These are phyloP conservation scores for Penicillium steckii DNA, from an alignment of 495 filamentous ascomycete species.

Conservation along the genomic window DNA sequence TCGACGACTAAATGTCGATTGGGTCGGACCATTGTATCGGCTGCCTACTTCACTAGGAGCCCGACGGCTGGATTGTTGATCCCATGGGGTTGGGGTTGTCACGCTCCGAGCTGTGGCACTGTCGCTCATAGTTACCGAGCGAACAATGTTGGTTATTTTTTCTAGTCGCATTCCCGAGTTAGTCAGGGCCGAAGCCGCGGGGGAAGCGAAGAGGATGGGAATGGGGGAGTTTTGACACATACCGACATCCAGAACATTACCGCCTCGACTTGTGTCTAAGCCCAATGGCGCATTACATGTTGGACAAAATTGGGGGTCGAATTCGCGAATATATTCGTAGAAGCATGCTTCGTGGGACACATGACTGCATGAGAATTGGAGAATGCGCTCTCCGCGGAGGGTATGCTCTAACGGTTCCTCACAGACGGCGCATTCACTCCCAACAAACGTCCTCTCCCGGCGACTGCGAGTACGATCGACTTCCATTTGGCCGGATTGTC, in stretches of 20 bases:
- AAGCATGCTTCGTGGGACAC: slow-evolving; percentile 99
- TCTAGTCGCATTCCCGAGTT: slow-evolving; percentile 50
- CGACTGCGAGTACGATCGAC: slow-evolving; percentile 78
- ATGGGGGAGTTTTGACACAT: slow-evolving; percentile 31
- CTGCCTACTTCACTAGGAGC: slow-evolving; percentile 48
- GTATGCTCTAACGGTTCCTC: slow-evolving; percentile 98
- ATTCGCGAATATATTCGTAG: slow-evolving; percentile 96
- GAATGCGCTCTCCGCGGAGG: slow-evolving; percentile 86
- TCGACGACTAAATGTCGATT: slow-evolving; percentile 37
- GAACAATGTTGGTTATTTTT: slow-evolving; percentile 93
- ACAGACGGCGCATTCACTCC: slow-evolving; percentile 91
- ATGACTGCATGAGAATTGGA: slow-evolving; percentile 94
- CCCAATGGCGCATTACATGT: slow-evolving; percentile 91
- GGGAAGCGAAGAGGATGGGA: background rate
- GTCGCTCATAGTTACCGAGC: slow-evolving; percentile 74
- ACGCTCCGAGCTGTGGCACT: slow-evolving; percentile 49
- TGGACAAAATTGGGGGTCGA: slow-evolving; percentile 92
- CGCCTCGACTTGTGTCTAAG: slow-evolving; percentile 90
- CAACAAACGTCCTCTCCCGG: slow-evolving; percentile 92
- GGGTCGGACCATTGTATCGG: slow-evolving; percentile 18
- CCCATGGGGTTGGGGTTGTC: slow-evolving; percentile 61
- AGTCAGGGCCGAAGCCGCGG: background rate
- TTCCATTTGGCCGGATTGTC: slow-evolving; percentile 69
- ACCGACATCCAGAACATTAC: slow-evolving; percentile 95
- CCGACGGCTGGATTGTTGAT: slow-evolving; percentile 48